Evolutionary conservation across 2,329 filamentous ascomycete genomes (phyloP).

Genomic region (Cladophialophora immunda): DNA sequence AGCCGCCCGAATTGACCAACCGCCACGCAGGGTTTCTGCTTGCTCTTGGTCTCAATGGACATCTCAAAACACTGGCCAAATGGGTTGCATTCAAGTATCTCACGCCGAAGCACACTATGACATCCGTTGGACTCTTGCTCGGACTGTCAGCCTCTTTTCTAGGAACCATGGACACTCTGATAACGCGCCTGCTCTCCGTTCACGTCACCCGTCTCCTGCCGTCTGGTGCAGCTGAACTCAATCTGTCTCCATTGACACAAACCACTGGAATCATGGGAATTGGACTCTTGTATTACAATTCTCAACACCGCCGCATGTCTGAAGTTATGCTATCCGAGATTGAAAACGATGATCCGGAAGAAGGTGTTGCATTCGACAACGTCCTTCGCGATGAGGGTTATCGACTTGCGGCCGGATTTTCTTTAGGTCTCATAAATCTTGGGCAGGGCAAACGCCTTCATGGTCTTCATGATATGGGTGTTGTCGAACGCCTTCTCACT

Average conservation of each 20-base stretch:
- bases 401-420: constrained; percentile 89
- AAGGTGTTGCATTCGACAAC: constrained; percentile 73
- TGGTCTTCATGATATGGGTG: constrained; percentile 90
- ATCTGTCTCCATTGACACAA: constrained; percentile 90
- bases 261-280: constrained; percentile 98
- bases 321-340: constrained; percentile 99
- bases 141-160: constrained; percentile 93
- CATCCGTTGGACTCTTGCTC: constrained; percentile 91
- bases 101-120: constrained; percentile 99
- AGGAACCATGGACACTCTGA: constrained; percentile 95
- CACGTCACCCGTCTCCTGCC: constrained; percentile 96
- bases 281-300: constrained; percentile 90
- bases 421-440: constrained; percentile 92
- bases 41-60: constrained; percentile 90
- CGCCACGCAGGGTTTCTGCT: constrained; percentile 95
- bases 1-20: constrained; percentile 89
- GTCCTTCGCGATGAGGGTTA: constrained; percentile 94
- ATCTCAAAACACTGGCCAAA: constrained; percentile 92
- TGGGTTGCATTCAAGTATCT: constrained; percentile 99
- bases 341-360: constrained; percentile 83
- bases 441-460: constrained; percentile 88
- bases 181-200: constrained; percentile 91
- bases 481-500: constrained; percentile 85
- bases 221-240: constrained; percentile 89
- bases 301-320: constrained; percentile 97